Conservation (phyloP, 2,329 filamentous ascomycete genomes). For the Tolypocladium guangdongense region DNA sequence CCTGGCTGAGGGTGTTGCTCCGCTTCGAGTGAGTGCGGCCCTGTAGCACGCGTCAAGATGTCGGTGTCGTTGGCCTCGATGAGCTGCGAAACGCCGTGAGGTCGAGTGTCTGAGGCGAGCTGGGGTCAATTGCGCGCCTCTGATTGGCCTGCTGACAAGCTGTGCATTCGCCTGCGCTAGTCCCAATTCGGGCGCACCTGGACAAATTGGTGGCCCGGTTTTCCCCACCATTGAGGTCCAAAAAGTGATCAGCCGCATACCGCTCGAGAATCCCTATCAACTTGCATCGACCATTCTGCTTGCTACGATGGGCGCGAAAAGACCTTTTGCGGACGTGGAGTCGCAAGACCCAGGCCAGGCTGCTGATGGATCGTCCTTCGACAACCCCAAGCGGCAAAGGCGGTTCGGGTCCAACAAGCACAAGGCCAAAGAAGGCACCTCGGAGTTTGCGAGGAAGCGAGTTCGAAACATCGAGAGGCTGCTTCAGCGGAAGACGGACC, state of each 20-base stretch:
- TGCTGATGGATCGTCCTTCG: slow-evolving; percentile 1
- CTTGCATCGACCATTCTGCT: not conserved
- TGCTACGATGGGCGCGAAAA: slow-evolving; percentile 18
- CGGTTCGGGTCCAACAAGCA: slow-evolving; percentile 23
- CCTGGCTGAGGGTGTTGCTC: not conserved
- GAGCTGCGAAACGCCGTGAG: not conserved
- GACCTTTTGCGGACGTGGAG: slow-evolving; percentile 18
- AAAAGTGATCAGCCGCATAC: not conserved
- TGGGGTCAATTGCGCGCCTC: not conserved
- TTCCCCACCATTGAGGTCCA: not conserved
- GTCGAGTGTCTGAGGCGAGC: not conserved
- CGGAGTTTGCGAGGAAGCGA: slow-evolving; percentile 59
- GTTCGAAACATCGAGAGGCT: slow-evolving; percentile 59
- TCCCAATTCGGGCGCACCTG: not conserved
- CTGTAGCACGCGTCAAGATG: not conserved
- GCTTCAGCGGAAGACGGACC: slow-evolving; percentile 46
- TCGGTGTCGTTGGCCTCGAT: not conserved
- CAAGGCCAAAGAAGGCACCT: slow-evolving; percentile 33
- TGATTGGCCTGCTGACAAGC: not conserved
- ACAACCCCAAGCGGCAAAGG: slow-evolving; percentile 21
- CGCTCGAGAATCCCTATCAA: not conserved
- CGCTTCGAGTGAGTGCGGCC: not conserved
- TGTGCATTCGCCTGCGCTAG: not conserved
- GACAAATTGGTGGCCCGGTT: not conserved
- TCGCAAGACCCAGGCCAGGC: slow-evolving; percentile 1